phyloP scores from a whole-genome alignment of 306 rosid species.

The Fagus sylvatica region DNA sequence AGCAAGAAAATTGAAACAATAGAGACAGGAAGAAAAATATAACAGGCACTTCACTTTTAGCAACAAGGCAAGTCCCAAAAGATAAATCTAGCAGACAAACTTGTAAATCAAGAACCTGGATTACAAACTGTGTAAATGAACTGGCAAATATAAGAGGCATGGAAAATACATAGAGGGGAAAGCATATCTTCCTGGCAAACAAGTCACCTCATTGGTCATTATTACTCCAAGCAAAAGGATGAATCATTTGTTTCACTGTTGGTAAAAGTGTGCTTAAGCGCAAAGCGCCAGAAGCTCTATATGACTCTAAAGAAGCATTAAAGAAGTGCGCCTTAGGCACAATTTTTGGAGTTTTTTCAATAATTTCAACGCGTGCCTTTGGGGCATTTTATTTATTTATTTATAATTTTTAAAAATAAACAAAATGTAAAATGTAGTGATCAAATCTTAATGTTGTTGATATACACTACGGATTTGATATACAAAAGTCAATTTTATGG shows the following conservation, averaged over 20 bases:
- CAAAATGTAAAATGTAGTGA: no score
- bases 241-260: neutral
- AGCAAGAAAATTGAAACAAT: constrained; percentile 5
- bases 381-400: no score
- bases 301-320: no score
- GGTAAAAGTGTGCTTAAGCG: no score
- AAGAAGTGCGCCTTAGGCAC: no score
- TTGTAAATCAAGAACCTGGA: neutral
- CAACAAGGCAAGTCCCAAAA: neutral
- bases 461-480: no score
- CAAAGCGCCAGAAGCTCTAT: no score
- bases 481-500: no score
- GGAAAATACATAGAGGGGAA: neutral
- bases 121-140: neutral
- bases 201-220: neutral
- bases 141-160: neutral
- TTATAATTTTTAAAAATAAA: no score
- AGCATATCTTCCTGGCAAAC: neutral
- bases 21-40: neutral
- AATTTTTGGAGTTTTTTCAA: no score
- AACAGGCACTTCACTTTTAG: constrained; percentile 26
- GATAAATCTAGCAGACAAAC: neutral
- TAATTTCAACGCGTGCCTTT: no score
- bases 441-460: no score
- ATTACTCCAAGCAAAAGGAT: neutral